Conservation (phyloP, 495 filamentous ascomycete genomes). For the Achaetomiella virescens region DNA sequence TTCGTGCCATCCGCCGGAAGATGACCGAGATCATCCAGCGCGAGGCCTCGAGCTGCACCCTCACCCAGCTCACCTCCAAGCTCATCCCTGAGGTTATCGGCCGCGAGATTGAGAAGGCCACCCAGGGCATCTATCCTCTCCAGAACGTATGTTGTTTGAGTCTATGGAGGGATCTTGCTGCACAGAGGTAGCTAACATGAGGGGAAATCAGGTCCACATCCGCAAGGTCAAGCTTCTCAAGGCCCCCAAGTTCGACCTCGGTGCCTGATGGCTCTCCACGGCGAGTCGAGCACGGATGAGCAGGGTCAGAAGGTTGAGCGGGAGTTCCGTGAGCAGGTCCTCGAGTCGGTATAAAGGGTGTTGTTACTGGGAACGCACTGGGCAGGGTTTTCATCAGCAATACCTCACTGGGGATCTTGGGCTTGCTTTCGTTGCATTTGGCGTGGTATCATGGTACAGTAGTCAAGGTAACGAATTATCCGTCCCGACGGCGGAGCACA, state of each 20-base stretch:
- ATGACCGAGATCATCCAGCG: constrained; percentile 98
- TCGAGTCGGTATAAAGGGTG: constrained; percentile 79
- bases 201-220: constrained; percentile 76
- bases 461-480: constrained; percentile 41
- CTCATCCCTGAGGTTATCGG: constrained; percentile 98
- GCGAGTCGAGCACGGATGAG: constrained; percentile 94
- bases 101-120: constrained; percentile 98
- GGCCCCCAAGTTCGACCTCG: constrained; percentile 96
- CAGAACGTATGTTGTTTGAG: constrained; percentile 73
- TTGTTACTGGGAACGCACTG: constrained; percentile 39
- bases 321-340: constrained; percentile 96
- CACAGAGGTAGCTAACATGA: constrained; percentile 17
- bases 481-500: constrained; percentile 28
- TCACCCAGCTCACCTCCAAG: constrained; percentile 93
- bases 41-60: constrained; percentile 87
- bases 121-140: constrained; percentile 97
- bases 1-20: constrained; percentile 96
- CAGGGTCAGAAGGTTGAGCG: constrained; percentile 96
- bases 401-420: constrained; percentile 43
- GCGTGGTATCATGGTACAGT: constrained; percentile 46
- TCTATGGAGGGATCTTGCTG: background rate
- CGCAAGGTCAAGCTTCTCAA: constrained; percentile 99
- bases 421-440: constrained; percentile 52
- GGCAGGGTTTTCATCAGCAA: constrained; percentile 47
- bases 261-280: constrained; percentile 91